Percentiles rank a stretch among this genome's conserved stretches.
Conservation (phyloP, 2,329 filamentous ascomycete species). For the Aspergillus tanneri region DNA sequence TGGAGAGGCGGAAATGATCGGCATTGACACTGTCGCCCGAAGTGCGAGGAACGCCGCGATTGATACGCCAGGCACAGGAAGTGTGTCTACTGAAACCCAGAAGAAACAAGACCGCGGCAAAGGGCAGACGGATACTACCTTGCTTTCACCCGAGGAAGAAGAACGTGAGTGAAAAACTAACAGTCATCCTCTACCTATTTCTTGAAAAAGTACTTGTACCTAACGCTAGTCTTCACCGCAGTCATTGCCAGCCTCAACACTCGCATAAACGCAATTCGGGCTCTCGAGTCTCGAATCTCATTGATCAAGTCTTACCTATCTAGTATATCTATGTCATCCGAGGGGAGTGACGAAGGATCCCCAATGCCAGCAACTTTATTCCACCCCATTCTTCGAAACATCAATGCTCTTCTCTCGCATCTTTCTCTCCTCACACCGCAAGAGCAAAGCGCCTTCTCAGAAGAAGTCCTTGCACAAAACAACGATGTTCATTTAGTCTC, state of each 20-base stretch:
- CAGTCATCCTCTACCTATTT: neutral
- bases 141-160: slow-evolving; percentile 61
- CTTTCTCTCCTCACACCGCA: slow-evolving; percentile 77
- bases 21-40: slow-evolving; percentile 86
- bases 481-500: slow-evolving; percentile 81
- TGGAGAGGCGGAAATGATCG: slow-evolving; percentile 96
- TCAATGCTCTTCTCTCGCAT: slow-evolving; percentile 80
- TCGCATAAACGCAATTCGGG: slow-evolving; percentile 90
- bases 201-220: neutral
- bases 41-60: slow-evolving; percentile 78
- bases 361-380: slow-evolving; percentile 61
- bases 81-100: slow-evolving; percentile 10
- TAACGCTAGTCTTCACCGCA: slow-evolving; percentile 6
- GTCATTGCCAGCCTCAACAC: slow-evolving; percentile 68
- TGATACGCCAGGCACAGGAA: slow-evolving; percentile 36
- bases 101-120: slow-evolving; percentile 29
- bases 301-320: slow-evolving; percentile 76
- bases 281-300: slow-evolving; percentile 75
- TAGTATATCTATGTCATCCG: slow-evolving; percentile 65
- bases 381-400: slow-evolving; percentile 77
- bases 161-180: slow-evolving; percentile 56
- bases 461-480: slow-evolving; percentile 71
- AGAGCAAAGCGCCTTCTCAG: slow-evolving; percentile 62
- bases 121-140: slow-evolving; percentile 25
- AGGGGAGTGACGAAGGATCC: slow-evolving; percentile 40